These are phyloP conservation scores for Pseudocercospora cruenta DNA, from an alignment of 2,329 filamentous ascomycete genomes.

Conservation along the genomic window DNA sequence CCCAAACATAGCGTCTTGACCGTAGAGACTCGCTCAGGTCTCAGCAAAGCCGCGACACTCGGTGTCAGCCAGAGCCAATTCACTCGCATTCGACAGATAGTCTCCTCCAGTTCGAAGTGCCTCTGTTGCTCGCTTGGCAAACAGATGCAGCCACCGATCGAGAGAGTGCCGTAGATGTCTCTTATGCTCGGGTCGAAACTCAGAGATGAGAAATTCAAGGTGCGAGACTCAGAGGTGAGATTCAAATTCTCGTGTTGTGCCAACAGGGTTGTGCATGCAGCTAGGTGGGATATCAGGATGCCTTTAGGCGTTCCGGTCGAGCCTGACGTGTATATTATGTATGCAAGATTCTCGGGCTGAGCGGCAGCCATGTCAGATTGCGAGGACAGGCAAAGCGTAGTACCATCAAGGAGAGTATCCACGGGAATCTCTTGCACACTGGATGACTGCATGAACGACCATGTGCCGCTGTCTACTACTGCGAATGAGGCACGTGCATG, in stretches of 20 bases:
- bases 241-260: not conserved
- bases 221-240: not conserved
- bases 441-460: no score
- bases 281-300: not conserved
- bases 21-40: not conserved
- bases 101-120: not conserved
- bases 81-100: not conserved
- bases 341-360: not conserved
- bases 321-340: conserved; percentile 15
- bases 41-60: not conserved
- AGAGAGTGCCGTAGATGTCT: conserved; percentile 15
- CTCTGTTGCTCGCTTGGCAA: conserved; percentile 30
- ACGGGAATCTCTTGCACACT: no score
- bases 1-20: not conserved
- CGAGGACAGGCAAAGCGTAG: no score
- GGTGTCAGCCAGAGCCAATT: not conserved
- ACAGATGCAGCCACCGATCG: conserved; percentile 22
- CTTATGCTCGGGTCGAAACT: conserved; percentile 24
- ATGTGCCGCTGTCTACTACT: no score
- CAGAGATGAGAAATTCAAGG: conserved; percentile 22
- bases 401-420: no score
- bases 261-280: not conserved
- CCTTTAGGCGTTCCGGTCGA: conserved; percentile 19
- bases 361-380: no score
- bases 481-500: no score